phyloP scores from a whole-genome alignment of 176 grass and related monocot species.

The Elymus sibiricus region DNA sequence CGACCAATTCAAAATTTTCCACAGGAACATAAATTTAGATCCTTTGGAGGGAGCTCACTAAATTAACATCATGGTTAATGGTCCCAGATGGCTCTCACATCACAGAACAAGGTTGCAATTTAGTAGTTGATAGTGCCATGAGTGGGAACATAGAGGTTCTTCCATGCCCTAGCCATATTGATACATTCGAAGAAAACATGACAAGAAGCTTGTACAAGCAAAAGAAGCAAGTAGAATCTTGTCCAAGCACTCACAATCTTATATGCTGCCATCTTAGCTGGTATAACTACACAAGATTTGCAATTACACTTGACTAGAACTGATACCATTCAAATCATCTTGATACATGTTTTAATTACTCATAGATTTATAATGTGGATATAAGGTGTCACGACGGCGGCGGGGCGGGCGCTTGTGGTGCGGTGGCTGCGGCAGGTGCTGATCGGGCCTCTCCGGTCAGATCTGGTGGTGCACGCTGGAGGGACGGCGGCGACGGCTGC shows the following conservation, averaged over 20 bases:
- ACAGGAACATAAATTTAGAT: neutral
- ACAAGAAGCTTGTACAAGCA: neutral
- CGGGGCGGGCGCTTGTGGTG: no score
- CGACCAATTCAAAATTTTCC: neutral
- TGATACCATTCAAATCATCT: no score
- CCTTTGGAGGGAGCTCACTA: neutral
- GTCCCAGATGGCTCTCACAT: neutral
- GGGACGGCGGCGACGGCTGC: no score
- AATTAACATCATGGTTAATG: neutral
- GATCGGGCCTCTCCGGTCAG: no score
- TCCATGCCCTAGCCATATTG: neutral
- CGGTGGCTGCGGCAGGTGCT: no score
- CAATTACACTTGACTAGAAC: neutral
- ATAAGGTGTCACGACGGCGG: no score
- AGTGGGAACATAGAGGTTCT: neutral
- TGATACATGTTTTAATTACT: neutral
- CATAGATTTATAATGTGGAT: neutral
- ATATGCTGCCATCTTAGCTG: neutral
- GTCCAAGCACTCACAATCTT: neutral
- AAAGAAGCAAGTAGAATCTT: neutral
- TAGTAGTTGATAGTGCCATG: neutral
- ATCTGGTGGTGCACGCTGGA: no score
- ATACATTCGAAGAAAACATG: neutral
- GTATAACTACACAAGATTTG: neutral
- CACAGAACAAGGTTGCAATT: neutral